Evolutionary conservation across 495 filamentous ascomycete species (phyloP), one percentile per base, ranked within the genome.

Genomic region (Xylaria scruposa): DNA sequence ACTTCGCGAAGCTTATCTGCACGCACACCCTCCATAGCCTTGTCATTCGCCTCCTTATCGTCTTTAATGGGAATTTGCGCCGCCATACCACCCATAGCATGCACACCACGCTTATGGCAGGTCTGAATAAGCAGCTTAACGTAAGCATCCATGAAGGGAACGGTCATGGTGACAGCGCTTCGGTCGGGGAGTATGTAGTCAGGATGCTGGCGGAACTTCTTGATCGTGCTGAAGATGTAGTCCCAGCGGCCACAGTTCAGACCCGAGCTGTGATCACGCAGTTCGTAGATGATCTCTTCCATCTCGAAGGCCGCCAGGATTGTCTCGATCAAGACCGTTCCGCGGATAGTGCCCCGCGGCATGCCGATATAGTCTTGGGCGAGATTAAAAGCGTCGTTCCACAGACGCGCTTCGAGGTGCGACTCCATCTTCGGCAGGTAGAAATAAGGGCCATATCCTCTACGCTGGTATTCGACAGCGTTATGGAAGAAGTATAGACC

Each of bases 391-490:
- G 90, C 95, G 83, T 99, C 96, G 79, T 99, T 99, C 96, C 96
- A 99, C 62, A 99, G 90, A 65, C 96, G 90, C 24, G 96, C 96
- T 86, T 99, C 96, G 56, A 97, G 91, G 83, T 98, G 94, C 3
- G 93, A 96, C 85, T 99, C 96, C 94, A 99, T 97, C 90, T 99
- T 99, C 72, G 96, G 96, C 61, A 99, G 92, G 86, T 99, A 99
- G 86, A 97, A 99, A 89, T 99, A 98, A 26, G 96, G 96, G 59
- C 96, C 96, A 75, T 87, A 87, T 49, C 96, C 97, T 60, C 89
- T 88, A 82, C 91, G 89, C 73, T 97, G 89, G 70, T 95, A 86
- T 85, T 97, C 93, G 81, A 91, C 87, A 71, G 95, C 96, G 80
- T 98, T 99, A 90, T 99, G 94, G 91, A 93, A 98, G 87, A 99